Conservation (phyloP, 345 rosid genomes). For the Corchorus capsularis region DNA sequence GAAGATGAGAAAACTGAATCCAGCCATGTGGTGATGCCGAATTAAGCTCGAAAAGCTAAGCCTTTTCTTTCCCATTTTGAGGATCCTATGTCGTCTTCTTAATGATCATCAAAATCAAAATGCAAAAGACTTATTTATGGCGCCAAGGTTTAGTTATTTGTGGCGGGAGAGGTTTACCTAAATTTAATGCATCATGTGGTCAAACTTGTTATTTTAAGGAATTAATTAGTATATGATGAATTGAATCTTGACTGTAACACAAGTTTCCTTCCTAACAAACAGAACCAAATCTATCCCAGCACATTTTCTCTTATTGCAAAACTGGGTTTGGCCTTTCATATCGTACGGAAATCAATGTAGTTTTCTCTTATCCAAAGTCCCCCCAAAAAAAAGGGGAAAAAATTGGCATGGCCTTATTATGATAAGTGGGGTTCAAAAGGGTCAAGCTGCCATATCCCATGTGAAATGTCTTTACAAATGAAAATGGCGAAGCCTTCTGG, state of each 20-base stretch:
- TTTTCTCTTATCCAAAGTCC: background rate
- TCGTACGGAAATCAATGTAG: no score
- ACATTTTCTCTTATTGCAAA: background rate
- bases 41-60: slow-evolving; percentile 21
- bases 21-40: background rate
- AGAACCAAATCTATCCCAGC: background rate
- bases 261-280: slow-evolving; percentile 16
- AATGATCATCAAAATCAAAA: background rate
- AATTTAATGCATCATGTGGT: background rate
- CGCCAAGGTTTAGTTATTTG: no score
- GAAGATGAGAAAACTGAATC: background rate
- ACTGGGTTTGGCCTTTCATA: background rate
- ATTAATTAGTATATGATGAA: no score
- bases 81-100: background rate
- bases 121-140: no score
- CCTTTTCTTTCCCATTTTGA: background rate
- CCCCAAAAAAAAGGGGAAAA: no score
- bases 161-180: background rate
- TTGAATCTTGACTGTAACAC: background rate
- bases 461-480: slow-evolving; percentile 32
- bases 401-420: background rate
- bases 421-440: slow-evolving; percentile 26
- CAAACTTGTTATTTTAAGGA: background rate
- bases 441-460: slow-evolving; percentile 33
- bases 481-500: slow-evolving; percentile 20